A percentile compares a stretch with the other conserved stretches of the same genome.
These are phyloP conservation scores for Priceomyces fermenticarens DNA, from an alignment of 805 yeast genomes.

Conservation along the genomic window DNA sequence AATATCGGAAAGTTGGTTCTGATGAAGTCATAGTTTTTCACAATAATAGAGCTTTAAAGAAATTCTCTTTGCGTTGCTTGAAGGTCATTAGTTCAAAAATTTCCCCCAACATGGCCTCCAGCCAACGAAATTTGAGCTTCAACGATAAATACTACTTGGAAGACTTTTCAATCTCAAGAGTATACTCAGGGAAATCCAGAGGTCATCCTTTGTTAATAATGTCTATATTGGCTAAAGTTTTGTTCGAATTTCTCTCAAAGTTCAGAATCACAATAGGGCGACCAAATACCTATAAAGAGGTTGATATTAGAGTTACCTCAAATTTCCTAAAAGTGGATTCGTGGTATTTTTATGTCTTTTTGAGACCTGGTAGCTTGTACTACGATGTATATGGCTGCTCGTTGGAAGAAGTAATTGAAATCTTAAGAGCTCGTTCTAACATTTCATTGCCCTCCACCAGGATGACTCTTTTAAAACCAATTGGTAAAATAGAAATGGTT, in stretches of 20 bases:
- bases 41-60: neutral
- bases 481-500: constrained; percentile 7
- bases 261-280: constrained; percentile 1
- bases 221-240: constrained; percentile 15
- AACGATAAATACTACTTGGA: constrained; percentile 11
- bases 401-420: neutral
- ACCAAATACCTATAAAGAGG: neutral
- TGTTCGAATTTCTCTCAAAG: constrained; percentile 13
- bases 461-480: constrained; percentile 1
- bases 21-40: constrained; percentile 4
- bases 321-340: constrained; percentile 7
- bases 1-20: neutral
- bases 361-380: neutral
- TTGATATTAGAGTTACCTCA: constrained; percentile 6
- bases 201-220: constrained; percentile 16
- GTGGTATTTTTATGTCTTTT: constrained; percentile 3
- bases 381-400: constrained; percentile 1
- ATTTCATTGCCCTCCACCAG: constrained; percentile 2
- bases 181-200: constrained; percentile 17
- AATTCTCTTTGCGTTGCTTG: no score
- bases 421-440: constrained; percentile 1
- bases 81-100: no score
- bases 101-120: neutral
- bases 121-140: neutral
- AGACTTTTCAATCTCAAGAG: constrained; percentile 19